Conservation (phyloP, 75 land plant genomes). For the Pinus tabuliformis region DNA sequence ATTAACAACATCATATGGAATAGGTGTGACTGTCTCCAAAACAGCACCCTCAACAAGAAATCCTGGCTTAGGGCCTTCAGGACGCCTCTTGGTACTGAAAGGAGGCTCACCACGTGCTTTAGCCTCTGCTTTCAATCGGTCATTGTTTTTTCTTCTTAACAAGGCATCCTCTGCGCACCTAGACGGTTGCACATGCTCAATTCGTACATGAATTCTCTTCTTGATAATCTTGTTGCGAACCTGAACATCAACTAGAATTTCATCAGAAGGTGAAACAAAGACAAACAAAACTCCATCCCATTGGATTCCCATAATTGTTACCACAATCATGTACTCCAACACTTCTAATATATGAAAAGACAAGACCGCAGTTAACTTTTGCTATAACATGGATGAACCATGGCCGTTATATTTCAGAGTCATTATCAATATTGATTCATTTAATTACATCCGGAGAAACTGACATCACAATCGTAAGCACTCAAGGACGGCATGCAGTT, state of each 20-base stretch:
- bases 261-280: too few species aligned
- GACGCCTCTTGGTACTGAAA: constrained; percentile 48
- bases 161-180: constrained; percentile 47
- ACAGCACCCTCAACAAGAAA: constrained; percentile 48
- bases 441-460: too few species aligned
- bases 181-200: constrained; percentile 65
- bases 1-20: constrained; percentile 67
- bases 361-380: too few species aligned
- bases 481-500: too few species aligned
- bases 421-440: background rate
- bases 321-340: too few species aligned
- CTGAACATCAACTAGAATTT: constrained; percentile 13
- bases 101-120: constrained; percentile 39
- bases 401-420: background rate
- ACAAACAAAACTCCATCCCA: too few species aligned
- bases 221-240: constrained; percentile 51
- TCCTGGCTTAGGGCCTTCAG: constrained; percentile 54
- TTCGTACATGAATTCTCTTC: constrained; percentile 57
- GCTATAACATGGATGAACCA: too few species aligned
- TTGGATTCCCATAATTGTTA: too few species aligned
- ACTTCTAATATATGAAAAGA: too few species aligned
- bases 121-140: constrained; percentile 42
- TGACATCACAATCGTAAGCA: too few species aligned
- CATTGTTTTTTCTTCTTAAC: constrained; percentile 31
- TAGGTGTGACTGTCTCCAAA: constrained; percentile 60